Percentiles rank a stretch among this genome's conserved stretches.
These are phyloP conservation scores for Podila verticillata DNA, from an alignment of 192 early-diverging fungal species.

Conservation along the genomic window DNA sequence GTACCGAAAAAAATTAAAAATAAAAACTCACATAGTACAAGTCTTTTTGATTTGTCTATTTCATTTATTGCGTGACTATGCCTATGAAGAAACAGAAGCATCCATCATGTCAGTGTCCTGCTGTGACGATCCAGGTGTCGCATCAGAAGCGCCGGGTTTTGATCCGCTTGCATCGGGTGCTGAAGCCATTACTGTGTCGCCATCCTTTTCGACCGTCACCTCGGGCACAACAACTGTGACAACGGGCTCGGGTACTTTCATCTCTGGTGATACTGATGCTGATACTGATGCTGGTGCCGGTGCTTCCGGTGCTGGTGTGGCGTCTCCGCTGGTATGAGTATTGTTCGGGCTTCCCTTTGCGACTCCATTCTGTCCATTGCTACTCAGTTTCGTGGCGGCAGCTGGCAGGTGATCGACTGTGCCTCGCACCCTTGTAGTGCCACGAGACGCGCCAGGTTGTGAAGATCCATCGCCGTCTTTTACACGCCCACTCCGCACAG, in stretches of 20 bases:
- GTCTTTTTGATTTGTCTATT: no score
- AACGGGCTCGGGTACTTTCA: background rate
- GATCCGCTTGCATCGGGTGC: background rate
- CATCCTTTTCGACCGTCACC: background rate
- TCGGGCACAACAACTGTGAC: background rate
- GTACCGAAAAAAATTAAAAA: no score
- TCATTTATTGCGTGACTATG: no score
- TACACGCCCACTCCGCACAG: conserved; percentile 11
- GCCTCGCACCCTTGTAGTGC: conserved; percentile 6
- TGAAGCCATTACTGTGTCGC: background rate
- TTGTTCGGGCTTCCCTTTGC: background rate
- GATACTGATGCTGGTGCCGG: background rate
- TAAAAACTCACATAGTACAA: no score
- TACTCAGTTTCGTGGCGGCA: conserved; percentile 29
- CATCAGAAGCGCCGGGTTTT: no score
- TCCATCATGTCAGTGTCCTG: conserved; percentile 40
- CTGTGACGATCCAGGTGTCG: no score
- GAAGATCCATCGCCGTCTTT: conserved; percentile 10
- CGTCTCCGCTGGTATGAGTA: background rate
- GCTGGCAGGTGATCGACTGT: conserved; percentile 34
- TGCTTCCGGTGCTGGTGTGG: background rate
- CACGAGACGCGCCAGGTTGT: conserved; percentile 16
- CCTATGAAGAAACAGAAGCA: conserved; percentile 11
- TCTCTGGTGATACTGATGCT: background rate
- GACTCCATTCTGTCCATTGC: background rate